These are phyloP conservation scores for Cladophialophora exuberans DNA, from an alignment of 2,329 filamentous ascomycete species.

Conservation along the genomic window DNA sequence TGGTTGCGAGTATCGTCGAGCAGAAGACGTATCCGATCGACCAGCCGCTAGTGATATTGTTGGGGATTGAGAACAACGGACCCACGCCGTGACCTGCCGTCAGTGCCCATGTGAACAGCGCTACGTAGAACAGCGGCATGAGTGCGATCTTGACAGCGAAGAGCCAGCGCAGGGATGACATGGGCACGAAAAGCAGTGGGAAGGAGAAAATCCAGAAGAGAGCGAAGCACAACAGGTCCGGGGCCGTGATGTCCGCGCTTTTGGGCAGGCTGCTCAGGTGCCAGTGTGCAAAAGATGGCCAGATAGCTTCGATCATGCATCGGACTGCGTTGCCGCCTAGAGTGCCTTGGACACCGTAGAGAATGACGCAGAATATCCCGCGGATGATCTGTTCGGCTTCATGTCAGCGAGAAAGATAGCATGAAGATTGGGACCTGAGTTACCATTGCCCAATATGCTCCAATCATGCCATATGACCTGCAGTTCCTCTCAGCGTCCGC, in stretches of 20 bases:
- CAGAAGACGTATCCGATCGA: slow-evolving; percentile 45
- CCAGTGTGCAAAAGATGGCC: slow-evolving; percentile 17
- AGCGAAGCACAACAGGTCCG: slow-evolving; percentile 17
- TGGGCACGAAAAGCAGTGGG: slow-evolving; percentile 26
- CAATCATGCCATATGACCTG: slow-evolving; percentile 46
- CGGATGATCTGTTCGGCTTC: slow-evolving; percentile 48
- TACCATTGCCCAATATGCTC: slow-evolving; percentile 18
- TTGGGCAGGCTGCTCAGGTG: slow-evolving; percentile 14
- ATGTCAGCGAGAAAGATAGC: not conserved
- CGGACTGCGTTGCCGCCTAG: slow-evolving; percentile 59
- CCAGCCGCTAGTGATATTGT: slow-evolving; percentile 37
- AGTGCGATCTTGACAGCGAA: slow-evolving; percentile 27
- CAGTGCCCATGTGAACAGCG: slow-evolving; percentile 29
- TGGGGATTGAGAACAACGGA: slow-evolving; percentile 28
- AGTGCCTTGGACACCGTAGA: slow-evolving; percentile 68
- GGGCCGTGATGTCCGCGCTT: slow-evolving; percentile 22
- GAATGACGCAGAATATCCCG: slow-evolving; percentile 59
- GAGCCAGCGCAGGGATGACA: slow-evolving; percentile 27
- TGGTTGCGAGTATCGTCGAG: slow-evolving; percentile 38
- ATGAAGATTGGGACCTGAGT: too few relatives aligned
- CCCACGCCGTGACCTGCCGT: slow-evolving; percentile 27
- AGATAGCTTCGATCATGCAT: slow-evolving; percentile 59
- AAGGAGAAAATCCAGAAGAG: slow-evolving; percentile 27
- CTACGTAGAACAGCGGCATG: slow-evolving; percentile 28
- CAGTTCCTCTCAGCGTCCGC: slow-evolving; percentile 59